phyloP scores from a whole-genome alignment of 768 basidiomycete genomes.

The Russula earlei region DNA sequence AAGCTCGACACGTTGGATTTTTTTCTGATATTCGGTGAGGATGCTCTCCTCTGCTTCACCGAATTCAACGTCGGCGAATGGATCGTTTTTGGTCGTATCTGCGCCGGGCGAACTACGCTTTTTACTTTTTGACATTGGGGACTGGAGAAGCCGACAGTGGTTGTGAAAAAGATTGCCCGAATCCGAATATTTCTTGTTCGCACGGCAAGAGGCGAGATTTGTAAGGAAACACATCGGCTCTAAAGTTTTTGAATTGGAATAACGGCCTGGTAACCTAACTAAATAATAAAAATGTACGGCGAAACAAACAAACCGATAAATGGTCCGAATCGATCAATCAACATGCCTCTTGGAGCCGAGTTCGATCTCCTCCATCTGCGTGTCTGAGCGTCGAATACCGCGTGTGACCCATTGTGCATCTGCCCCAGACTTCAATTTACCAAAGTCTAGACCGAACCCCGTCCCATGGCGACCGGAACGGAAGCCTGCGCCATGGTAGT shows the following conservation, averaged over 20 bases:
- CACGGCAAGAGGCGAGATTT: conserved; percentile 13
- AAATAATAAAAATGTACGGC: neutral
- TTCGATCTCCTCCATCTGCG: conserved; percentile 61
- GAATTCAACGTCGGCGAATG: conserved; percentile 57
- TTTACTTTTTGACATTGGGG: conserved; percentile 36
- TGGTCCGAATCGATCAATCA: conserved; percentile 47
- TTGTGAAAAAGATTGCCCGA: conserved; percentile 7
- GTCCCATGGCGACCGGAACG: conserved; percentile 69
- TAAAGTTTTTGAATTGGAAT: too few species aligned
- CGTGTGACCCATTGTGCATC: conserved; percentile 33
- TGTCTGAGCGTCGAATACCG: conserved; percentile 26
- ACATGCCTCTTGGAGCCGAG: conserved; percentile 74
- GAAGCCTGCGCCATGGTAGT: conserved; percentile 85
- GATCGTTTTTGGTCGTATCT: conserved; percentile 57
- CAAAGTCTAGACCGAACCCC: conserved; percentile 41
- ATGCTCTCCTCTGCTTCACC: conserved; percentile 64
- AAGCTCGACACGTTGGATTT: conserved; percentile 61
- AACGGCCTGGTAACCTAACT: too few species aligned
- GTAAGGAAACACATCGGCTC: conserved; percentile 1
- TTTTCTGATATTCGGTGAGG: conserved; percentile 55
- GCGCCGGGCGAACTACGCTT: conserved; percentile 74
- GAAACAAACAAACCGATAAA: neutral
- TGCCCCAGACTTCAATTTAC: conserved; percentile 29
- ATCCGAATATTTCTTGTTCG: neutral
- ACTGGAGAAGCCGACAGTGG: neutral